Conservation (phyloP, 129 eudicot genomes). For the Pulicaria dysenterica region DNA sequence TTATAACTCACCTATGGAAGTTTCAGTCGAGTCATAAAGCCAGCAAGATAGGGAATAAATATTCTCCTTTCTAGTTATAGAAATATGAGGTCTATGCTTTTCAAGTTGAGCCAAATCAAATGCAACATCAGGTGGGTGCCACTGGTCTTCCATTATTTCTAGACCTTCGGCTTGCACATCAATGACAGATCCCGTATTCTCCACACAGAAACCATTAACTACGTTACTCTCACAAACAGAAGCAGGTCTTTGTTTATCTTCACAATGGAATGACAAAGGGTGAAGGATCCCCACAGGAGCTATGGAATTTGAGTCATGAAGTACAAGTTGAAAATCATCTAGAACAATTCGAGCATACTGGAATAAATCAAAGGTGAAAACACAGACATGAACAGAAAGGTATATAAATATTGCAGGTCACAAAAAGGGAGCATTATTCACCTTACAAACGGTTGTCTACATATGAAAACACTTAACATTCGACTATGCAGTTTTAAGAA, state of each 20-base stretch:
- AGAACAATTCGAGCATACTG: constrained; percentile 94
- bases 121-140: constrained; percentile 21
- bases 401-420: constrained; percentile 9
- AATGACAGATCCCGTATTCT: constrained; percentile 49
- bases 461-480: no score
- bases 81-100: constrained; percentile 37
- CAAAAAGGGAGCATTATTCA: constrained; percentile 1
- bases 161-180: constrained; percentile 69
- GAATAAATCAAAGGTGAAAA: constrained; percentile 37
- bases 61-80: constrained; percentile 48
- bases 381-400: constrained; percentile 30
- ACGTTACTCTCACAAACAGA: constrained; percentile 33
- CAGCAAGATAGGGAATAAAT: constrained; percentile 74
- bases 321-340: constrained; percentile 74
- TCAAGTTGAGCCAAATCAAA: constrained; percentile 28
- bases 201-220: constrained; percentile 40
- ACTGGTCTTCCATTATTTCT: constrained; percentile 32
- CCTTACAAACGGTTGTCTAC: no score
- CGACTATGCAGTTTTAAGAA: no score
- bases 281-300: constrained; percentile 97
- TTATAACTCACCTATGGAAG: constrained; percentile 50
- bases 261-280: constrained; percentile 80
- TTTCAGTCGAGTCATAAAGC: constrained; percentile 49
- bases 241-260: constrained; percentile 43
- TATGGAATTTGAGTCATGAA: constrained; percentile 84